Conservation (phyloP, 129 eudicot species). For the Flaveria bidentis region DNA sequence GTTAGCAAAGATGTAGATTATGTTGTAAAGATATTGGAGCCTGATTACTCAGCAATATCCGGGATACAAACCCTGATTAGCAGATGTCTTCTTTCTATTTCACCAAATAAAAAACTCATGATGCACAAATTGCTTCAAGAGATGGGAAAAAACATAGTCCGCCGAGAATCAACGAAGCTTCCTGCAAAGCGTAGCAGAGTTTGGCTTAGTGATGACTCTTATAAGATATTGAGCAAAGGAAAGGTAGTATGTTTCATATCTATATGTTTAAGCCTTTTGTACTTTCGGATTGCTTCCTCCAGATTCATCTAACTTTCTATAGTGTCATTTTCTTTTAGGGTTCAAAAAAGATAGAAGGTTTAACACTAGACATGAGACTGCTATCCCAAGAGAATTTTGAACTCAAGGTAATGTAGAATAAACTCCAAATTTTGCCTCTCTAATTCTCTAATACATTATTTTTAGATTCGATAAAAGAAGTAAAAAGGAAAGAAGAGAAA, state of each 20-base stretch:
- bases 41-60: slow-evolving; percentile 23
- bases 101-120: slow-evolving; percentile 28
- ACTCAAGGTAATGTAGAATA: not conserved
- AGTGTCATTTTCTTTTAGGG: not conserved
- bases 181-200: slow-evolving; percentile 32
- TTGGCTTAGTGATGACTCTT: slow-evolving; percentile 29
- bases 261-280: not conserved
- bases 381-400: not conserved
- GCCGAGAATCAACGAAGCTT: slow-evolving; percentile 15
- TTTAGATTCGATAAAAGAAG: no score
- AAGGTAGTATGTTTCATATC: not conserved
- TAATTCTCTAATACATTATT: not conserved
- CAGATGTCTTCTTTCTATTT: slow-evolving; percentile 22
- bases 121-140: slow-evolving; percentile 35
- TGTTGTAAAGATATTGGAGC: slow-evolving; percentile 26
- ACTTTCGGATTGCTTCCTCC: not conserved
- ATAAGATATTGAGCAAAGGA: slow-evolving; percentile 5
- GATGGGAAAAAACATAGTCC: slow-evolving; percentile 32
- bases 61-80: slow-evolving; percentile 8
- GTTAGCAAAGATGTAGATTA: slow-evolving; percentile 18
- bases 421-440: not conserved
- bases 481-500: no score
- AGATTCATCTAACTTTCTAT: not conserved
- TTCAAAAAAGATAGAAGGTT: slow-evolving; percentile 26
- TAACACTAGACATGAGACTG: slow-evolving; percentile 25